These are phyloP conservation scores for Cucumis melo DNA, from an alignment of 306 rosid genomes.

Conservation along the genomic window DNA sequence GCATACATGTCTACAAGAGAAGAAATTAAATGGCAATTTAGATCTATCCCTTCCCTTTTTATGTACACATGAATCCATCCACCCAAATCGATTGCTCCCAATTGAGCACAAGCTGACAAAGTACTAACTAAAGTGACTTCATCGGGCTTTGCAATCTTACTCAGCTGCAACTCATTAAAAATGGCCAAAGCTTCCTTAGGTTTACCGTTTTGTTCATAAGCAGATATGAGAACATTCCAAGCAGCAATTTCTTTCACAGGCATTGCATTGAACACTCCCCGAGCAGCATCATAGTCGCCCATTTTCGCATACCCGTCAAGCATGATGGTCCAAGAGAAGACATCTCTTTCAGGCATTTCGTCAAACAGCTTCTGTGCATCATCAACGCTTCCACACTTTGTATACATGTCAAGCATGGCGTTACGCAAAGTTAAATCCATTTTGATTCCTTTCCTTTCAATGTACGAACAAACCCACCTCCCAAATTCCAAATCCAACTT, in stretches of 20 bases:
- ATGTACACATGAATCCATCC: constrained; percentile 38
- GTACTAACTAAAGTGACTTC: constrained; percentile 45
- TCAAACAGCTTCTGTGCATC: constrained; percentile 38
- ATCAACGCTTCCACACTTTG: constrained; percentile 36
- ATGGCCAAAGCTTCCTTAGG: constrained; percentile 50
- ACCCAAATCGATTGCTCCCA: constrained; percentile 56
- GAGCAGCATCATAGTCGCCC: constrained; percentile 36
- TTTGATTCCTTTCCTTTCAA: constrained; percentile 23
- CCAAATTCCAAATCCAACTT: constrained; percentile 45
- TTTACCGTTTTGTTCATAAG: constrained; percentile 46
- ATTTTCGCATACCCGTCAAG: constrained; percentile 48
- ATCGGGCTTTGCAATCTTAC: constrained; percentile 33
- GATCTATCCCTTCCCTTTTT: constrained; percentile 29
- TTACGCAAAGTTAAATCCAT: constrained; percentile 41
- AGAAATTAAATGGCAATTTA: constrained; percentile 37
- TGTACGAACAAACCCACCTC: constrained; percentile 44
- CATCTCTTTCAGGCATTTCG: constrained; percentile 45
- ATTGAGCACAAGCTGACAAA: constrained; percentile 47
- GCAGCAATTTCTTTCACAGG: constrained; percentile 43
- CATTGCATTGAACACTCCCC: constrained; percentile 23
- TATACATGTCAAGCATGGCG: constrained; percentile 56
- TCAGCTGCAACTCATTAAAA: constrained; percentile 36
- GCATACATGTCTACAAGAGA: constrained; percentile 58
- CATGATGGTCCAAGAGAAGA: constrained; percentile 59
- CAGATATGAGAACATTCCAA: constrained; percentile 48